These are phyloP conservation scores for Diddensiella transvaalensis DNA, from an alignment of 805 yeast species.

Conservation along the genomic window DNA sequence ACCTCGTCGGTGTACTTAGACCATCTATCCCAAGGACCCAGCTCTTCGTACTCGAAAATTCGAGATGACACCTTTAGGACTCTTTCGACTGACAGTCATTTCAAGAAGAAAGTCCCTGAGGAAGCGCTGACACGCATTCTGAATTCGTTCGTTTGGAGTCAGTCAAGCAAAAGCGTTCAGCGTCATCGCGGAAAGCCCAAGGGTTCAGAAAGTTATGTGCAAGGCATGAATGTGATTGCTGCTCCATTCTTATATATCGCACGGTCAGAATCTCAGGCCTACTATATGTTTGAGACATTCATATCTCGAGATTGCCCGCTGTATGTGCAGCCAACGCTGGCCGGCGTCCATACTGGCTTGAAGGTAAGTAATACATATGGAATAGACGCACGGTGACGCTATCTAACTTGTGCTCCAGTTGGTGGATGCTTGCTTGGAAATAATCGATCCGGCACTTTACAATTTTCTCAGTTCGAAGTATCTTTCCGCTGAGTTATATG, in stretches of 20 bases:
- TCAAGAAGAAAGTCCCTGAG: constrained; percentile 66
- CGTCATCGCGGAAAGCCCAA: neutral
- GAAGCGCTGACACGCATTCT: constrained; percentile 62
- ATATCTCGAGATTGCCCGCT: constrained; percentile 66
- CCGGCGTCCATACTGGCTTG: constrained; percentile 77
- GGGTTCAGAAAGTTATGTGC: constrained; percentile 56
- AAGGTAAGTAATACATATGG: constrained; percentile 28
- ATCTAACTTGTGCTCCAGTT: too few species aligned
- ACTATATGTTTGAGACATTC: constrained; percentile 60
- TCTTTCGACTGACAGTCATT: constrained; percentile 64
- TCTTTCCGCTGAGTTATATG: constrained; percentile 81
- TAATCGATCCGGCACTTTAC: constrained; percentile 70
- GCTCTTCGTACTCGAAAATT: constrained; percentile 62
- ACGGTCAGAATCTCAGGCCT: constrained; percentile 83
- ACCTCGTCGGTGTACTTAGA: constrained; percentile 52
- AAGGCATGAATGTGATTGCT: constrained; percentile 82
- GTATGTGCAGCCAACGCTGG: constrained; percentile 70
- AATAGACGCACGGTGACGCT: neutral
- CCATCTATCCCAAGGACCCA: constrained; percentile 54
- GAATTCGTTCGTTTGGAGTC: constrained; percentile 59
- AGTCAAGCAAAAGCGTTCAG: constrained; percentile 2
- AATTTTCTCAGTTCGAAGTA: constrained; percentile 57
- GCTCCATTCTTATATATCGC: constrained; percentile 79
- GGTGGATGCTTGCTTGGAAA: constrained; percentile 67
- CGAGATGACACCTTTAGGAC: constrained; percentile 85